These are phyloP conservation scores for Solidago caesia DNA, from an alignment of 129 eudicot genomes.

Conservation along the genomic window DNA sequence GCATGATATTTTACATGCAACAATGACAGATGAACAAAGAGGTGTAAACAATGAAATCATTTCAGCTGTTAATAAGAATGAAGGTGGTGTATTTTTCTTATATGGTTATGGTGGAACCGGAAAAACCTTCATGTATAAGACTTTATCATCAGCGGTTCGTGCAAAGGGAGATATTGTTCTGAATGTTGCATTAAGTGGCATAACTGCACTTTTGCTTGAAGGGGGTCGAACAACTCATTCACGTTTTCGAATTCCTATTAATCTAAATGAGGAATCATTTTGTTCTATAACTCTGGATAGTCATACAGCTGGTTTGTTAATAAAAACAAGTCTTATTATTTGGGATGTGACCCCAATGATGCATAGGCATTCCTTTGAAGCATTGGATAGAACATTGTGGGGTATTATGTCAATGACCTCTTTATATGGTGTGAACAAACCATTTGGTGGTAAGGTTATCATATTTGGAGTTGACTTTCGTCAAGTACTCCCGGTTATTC, in stretches of 20 bases:
- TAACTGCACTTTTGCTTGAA: background rate
- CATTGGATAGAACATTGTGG: background rate
- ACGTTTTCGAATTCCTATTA: background rate
- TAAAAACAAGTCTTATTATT: background rate
- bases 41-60: accelerated
- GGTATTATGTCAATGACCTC: background rate
- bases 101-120: background rate
- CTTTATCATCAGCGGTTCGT: background rate
- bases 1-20: accelerated
- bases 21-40: background rate
- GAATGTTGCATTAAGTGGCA: background rate
- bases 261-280: background rate
- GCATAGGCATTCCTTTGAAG: background rate
- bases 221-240: no score
- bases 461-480: background rate
- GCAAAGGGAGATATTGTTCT: background rate
- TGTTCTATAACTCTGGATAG: background rate
- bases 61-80: accelerated
- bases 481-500: background rate
- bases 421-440: background rate
- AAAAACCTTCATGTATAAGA: background rate
- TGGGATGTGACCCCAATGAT: background rate
- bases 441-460: background rate
- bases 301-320: background rate
- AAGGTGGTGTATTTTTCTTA: background rate